Evolutionary conservation across 2,329 filamentous ascomycete species (phyloP).

Genomic region (Ceratocystis lukuohia): DNA sequence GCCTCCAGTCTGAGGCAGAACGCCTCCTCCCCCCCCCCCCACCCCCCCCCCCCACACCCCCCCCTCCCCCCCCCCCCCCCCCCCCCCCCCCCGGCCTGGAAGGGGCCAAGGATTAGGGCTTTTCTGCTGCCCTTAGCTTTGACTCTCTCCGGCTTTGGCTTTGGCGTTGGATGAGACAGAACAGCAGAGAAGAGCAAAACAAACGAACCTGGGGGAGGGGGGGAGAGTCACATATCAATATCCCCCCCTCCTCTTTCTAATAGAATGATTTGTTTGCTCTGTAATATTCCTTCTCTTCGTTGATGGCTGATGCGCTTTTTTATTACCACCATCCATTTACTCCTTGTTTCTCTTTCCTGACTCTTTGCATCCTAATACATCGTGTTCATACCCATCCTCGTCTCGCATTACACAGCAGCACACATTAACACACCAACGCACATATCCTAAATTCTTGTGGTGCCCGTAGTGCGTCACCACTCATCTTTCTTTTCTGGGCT

Average conservation of each 20-base stretch:
- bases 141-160: not conserved
- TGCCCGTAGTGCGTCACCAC: not conserved
- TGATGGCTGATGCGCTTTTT: too few species aligned
- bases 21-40: not conserved
- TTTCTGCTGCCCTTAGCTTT: not conserved
- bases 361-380: not conserved
- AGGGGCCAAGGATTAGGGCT: not conserved
- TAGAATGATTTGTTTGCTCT: too few species aligned
- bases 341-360: not conserved
- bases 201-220: too few species aligned
- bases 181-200: too few species aligned
- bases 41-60: too few species aligned
- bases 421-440: not conserved
- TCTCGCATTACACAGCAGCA: conserved; percentile 5
- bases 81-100: not conserved
- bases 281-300: too few species aligned
- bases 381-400: not conserved
- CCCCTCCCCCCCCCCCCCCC: too few species aligned
- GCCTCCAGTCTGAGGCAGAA: not conserved
- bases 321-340: not conserved
- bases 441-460: not conserved
- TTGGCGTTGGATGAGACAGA: not conserved
- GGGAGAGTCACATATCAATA: too few species aligned
- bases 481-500: not conserved
- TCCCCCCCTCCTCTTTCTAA: too few species aligned